These are phyloP conservation scores for Pyrenophora graminea DNA, from an alignment of 2,329 filamentous ascomycete genomes.

Conservation along the genomic window DNA sequence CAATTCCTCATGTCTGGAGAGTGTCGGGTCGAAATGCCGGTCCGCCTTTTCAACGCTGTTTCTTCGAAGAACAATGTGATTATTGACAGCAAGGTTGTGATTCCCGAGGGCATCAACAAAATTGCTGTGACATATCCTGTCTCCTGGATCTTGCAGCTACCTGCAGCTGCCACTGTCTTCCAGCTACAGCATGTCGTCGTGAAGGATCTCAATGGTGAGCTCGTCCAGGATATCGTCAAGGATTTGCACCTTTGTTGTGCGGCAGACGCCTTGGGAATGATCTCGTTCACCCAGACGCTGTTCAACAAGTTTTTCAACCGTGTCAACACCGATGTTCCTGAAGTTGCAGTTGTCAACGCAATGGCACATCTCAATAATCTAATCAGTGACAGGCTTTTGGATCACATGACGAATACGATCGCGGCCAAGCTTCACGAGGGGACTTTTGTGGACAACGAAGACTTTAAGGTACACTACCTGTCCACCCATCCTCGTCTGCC, in stretches of 20 bases:
- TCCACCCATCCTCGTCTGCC: neutral
- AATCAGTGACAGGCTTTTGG: conserved; percentile 3
- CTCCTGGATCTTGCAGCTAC: neutral
- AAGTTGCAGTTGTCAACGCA: conserved; percentile 1
- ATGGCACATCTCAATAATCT: conserved; percentile 3
- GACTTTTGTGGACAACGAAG: neutral
- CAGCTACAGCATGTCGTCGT: neutral
- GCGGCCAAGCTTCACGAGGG: neutral
- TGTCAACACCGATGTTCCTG: neutral
- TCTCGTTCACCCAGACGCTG: conserved; percentile 4
- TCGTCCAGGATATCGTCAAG: neutral
- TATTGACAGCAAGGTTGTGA: neutral
- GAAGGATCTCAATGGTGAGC: neutral
- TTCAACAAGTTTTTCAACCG: conserved; percentile 10
- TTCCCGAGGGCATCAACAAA: neutral
- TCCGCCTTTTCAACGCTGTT: neutral
- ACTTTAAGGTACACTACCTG: neutral
- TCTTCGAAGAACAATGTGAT: neutral
- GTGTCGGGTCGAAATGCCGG: neutral
- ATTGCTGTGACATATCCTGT: neutral
- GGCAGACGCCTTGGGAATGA: conserved; percentile 8
- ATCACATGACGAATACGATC: conserved; percentile 9
- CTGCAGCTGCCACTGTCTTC: neutral
- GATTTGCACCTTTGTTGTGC: conserved; percentile 7
- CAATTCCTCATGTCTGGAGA: neutral